Evolutionary conservation across 345 rosid species (phyloP).

Genomic region (Populus tremula): DNA sequence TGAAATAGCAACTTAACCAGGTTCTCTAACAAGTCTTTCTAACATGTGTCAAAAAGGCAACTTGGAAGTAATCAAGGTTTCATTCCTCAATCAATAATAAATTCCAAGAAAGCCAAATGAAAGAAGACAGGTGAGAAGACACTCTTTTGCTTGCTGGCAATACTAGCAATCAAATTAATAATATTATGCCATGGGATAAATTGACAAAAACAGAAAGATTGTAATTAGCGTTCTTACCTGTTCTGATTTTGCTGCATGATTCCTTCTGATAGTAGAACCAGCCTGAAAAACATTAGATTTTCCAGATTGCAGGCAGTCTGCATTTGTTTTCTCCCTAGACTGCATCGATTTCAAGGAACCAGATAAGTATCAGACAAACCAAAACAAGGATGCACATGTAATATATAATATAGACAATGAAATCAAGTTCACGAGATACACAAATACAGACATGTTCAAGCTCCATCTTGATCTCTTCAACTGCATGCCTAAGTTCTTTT

Average conservation of each 20-base stretch:
- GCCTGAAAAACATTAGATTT: constrained; percentile 38
- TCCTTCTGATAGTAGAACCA: constrained; percentile 48
- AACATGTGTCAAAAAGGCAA: background rate
- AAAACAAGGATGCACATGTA: constrained; percentile 6
- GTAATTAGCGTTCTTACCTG: constrained; percentile 38
- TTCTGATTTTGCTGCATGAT: constrained; percentile 52
- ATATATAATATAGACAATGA: background rate
- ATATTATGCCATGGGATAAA: background rate
- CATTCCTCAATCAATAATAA: background rate
- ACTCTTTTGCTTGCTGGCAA: background rate
- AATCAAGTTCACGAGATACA: constrained; percentile 11
- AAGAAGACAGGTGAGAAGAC: background rate
- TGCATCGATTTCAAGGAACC: constrained; percentile 35
- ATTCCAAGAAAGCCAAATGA: background rate
- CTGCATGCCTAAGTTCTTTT: constrained; percentile 66
- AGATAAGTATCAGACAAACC: constrained; percentile 11
- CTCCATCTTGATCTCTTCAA: constrained; percentile 64
- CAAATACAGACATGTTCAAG: constrained; percentile 48
- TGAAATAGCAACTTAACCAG: background rate
- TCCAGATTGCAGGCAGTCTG: constrained; percentile 35
- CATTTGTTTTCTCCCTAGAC: constrained; percentile 45
- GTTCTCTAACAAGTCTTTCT: background rate
- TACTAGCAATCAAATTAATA: background rate
- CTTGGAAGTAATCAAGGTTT: background rate
- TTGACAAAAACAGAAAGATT: background rate